Conservation (phyloP, 164 flowering plant species). For the Magnolia officinalis region DNA sequence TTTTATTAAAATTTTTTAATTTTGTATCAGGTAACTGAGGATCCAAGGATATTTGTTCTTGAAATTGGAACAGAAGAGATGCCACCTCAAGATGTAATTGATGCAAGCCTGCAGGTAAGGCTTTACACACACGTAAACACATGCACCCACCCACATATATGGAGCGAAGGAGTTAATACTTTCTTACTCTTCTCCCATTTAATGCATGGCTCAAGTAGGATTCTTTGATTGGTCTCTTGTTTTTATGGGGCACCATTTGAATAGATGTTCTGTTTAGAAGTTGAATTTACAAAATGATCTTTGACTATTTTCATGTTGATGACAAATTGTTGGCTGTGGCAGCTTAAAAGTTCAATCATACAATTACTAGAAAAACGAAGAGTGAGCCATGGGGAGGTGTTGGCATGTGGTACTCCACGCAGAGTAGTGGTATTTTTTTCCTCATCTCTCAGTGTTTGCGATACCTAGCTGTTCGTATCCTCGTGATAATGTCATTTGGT, state of each 20-base stretch:
- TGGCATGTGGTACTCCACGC: slow-evolving; percentile 84
- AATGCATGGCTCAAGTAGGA: background rate
- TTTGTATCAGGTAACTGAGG: slow-evolving; percentile 46
- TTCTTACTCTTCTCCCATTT: background rate
- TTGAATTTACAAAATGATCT: background rate
- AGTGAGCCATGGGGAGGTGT: slow-evolving; percentile 64
- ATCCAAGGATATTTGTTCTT: slow-evolving; percentile 66
- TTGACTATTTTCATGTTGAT: background rate
- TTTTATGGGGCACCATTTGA: background rate
- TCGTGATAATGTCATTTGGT: background rate
- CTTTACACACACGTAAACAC: background rate
- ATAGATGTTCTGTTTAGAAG: background rate
- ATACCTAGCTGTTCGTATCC: too few species aligned
- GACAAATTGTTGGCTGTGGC: slow-evolving; percentile 29
- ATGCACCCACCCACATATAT: background rate
- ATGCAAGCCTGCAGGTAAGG: slow-evolving; percentile 76
- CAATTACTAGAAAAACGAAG: slow-evolving; percentile 69
- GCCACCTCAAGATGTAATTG: slow-evolving; percentile 89
- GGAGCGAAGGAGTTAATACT: background rate
- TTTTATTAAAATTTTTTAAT: background rate
- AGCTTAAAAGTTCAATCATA: slow-evolving; percentile 63
- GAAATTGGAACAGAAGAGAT: slow-evolving; percentile 97
- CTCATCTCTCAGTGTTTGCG: background rate
- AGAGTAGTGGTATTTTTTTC: slow-evolving; percentile 67
- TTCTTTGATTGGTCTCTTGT: background rate